A percentile compares a stretch with the other conserved stretches of the same genome.
These are phyloP conservation scores for Diospyros lotus DNA, from an alignment of 148 eudicot genomes.

Conservation along the genomic window DNA sequence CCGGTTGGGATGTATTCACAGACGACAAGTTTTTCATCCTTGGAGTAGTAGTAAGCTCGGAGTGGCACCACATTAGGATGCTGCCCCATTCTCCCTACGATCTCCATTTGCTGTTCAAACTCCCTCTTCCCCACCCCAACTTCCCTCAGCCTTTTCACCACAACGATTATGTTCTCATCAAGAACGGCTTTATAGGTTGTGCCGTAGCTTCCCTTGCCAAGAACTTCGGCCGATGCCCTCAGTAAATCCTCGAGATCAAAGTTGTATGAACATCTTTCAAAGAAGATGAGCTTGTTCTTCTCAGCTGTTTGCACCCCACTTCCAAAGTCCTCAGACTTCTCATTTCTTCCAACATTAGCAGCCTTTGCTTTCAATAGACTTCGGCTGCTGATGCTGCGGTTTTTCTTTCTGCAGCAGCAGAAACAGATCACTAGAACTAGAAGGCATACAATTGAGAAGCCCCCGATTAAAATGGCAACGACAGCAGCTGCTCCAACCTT, in stretches of 20 bases:
- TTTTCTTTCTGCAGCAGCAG: slow-evolving; percentile 52
- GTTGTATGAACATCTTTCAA: slow-evolving; percentile 66
- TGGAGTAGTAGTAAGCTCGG: slow-evolving; percentile 84
- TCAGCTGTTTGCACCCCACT: slow-evolving; percentile 92
- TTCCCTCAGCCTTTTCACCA: slow-evolving; percentile 82
- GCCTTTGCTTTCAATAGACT: slow-evolving; percentile 41
- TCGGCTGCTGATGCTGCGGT: slow-evolving; percentile 11
- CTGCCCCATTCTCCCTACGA: slow-evolving; percentile 47
- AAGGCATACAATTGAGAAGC: slow-evolving; percentile 29
- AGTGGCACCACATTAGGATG: slow-evolving; percentile 67
- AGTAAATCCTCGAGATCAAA: slow-evolving; percentile 92
- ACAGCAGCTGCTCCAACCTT: slow-evolving; percentile 45
- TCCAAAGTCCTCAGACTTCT: slow-evolving; percentile 79
- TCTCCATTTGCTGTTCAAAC: slow-evolving; percentile 89
- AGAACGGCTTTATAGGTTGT: slow-evolving; percentile 87
- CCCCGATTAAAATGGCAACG: slow-evolving; percentile 52
- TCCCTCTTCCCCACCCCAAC: slow-evolving; percentile 74
- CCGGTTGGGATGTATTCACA: slow-evolving; percentile 59
- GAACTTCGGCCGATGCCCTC: slow-evolving; percentile 96
- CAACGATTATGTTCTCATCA: slow-evolving; percentile 73
- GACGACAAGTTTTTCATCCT: slow-evolving; percentile 93
- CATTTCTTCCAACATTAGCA: slow-evolving; percentile 34
- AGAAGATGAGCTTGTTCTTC: slow-evolving; percentile 84
- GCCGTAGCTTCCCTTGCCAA: slow-evolving; percentile 93
- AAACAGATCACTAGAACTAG: slow-evolving; percentile 27